Evolutionary conservation across 2,329 filamentous ascomycete species (phyloP).

Genomic region (Colletotrichum paranaense): DNA sequence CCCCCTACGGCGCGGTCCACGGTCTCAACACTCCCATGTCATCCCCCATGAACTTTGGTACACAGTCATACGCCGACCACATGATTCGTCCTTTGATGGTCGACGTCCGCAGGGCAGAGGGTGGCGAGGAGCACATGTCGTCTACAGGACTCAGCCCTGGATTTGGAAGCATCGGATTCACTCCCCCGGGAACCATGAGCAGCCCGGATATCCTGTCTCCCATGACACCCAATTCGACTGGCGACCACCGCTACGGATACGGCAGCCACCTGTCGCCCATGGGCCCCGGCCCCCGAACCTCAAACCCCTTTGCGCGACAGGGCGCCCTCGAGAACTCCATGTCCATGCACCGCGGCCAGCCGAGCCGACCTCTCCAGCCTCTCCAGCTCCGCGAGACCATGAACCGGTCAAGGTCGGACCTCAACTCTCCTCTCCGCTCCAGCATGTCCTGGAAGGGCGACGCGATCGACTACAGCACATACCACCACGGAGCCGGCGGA

Average conservation of each 20-base stretch:
- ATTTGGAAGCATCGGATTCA: slow-evolving; percentile 75
- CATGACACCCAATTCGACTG: slow-evolving; percentile 54
- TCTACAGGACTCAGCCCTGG: slow-evolving; percentile 75
- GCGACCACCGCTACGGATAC: slow-evolving; percentile 64
- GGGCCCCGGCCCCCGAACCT: slow-evolving; percentile 59
- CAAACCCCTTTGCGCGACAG: slow-evolving; percentile 65
- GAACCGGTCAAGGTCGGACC: slow-evolving; percentile 66
- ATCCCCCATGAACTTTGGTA: slow-evolving; percentile 60
- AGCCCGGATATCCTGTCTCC: slow-evolving; percentile 68
- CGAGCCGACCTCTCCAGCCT: slow-evolving; percentile 65
- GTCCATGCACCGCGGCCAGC: slow-evolving; percentile 56
- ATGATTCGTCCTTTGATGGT: slow-evolving; percentile 77
- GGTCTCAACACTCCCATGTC: slow-evolving; percentile 60
- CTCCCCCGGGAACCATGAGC: slow-evolving; percentile 61
- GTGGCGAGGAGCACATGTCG: slow-evolving; percentile 73
- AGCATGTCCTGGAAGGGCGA: slow-evolving; percentile 74
- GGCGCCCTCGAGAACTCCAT: slow-evolving; percentile 53
- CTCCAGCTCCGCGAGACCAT: slow-evolving; percentile 69
- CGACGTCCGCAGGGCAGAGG: slow-evolving; percentile 71
- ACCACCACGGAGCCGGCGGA: slow-evolving; percentile 56
- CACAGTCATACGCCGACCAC: slow-evolving; percentile 65
- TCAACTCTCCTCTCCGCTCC: slow-evolving; percentile 69
- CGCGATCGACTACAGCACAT: slow-evolving; percentile 67
- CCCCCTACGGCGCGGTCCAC: slow-evolving; percentile 72
- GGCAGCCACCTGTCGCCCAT: slow-evolving; percentile 60